Percentiles rank a stretch among this genome's conserved stretches.
Evolutionary conservation across 441 rosid species (phyloP).

Genomic region (Euphorbia schlechtendalii): DNA sequence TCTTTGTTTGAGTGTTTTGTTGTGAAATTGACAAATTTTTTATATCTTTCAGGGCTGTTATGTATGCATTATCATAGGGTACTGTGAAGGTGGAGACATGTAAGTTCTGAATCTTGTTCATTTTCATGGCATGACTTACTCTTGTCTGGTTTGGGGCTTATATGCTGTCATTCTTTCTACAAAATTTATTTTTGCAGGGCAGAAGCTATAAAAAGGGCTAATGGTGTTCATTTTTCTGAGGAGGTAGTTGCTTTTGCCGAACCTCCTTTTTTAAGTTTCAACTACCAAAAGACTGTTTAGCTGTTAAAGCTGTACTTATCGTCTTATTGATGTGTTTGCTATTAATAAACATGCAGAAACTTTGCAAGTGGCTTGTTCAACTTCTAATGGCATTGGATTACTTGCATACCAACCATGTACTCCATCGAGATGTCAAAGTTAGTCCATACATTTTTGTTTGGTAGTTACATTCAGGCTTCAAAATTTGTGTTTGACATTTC

Average conservation of each 20-base stretch:
- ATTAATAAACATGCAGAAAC: conserved; percentile 49
- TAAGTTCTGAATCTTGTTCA: conserved; percentile 34
- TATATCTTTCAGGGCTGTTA: conserved; percentile 73
- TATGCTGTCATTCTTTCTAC: no score
- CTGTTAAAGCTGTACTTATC: background rate
- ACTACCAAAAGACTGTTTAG: no score
- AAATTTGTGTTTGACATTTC: conserved; percentile 10
- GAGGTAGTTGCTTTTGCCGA: conserved; percentile 39
- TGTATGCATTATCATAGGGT: conserved; percentile 95
- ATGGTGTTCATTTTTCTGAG: conserved; percentile 66
- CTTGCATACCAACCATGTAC: conserved; percentile 90
- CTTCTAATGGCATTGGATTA: conserved; percentile 98
- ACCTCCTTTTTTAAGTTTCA: conserved; percentile 1
- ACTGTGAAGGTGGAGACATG: conserved; percentile 99
- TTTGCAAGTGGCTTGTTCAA: conserved; percentile 97
- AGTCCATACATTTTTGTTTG: conserved; percentile 30
- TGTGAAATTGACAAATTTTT: conserved; percentile 16
- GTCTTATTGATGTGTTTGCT: conserved; percentile 28
- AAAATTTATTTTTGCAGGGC: conserved; percentile 52
- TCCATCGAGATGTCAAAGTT: conserved; percentile 99
- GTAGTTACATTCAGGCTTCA: conserved; percentile 18
- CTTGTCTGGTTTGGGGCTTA: conserved; percentile 22
- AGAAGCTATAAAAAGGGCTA: conserved; percentile 88
- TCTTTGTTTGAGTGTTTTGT: background rate
- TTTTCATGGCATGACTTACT: conserved; percentile 14